Base-by-base conservation (phyloP, 225 moss, liverwort and hornwort species). In the Polytrichum commune region DNA sequence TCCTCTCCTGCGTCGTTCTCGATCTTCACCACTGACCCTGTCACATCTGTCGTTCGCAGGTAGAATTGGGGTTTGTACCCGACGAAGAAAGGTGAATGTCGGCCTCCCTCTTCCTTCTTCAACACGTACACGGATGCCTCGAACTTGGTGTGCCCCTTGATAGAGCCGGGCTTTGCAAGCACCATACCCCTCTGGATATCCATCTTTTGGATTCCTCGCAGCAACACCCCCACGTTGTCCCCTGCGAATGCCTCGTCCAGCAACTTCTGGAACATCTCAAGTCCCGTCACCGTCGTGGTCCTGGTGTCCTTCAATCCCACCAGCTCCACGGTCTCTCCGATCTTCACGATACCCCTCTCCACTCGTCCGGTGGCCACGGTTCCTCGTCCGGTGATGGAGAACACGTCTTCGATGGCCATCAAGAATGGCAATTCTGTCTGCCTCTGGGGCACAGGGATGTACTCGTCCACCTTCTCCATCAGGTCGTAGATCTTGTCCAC, bases 301-400 rank as follows among this genome's bases (percentile, higher is more conserved):
- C 73, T 71, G 8, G 85, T 78, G 56, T 75, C 75, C 73, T 72
- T 82, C 55, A 89, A 53, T n/a, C 89, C 89, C 5, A 89, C 81
- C 58, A 89, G 68, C 65, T 89, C 89, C 19, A 89, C 81, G 10
- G 72, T 75, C 54, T 89, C 89, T 57, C 89, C 86, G 7, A 89
- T 60, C 73, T 82, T 86, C n/a, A 89, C 73, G 18, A 76, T 75
- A 19, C 90, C 90, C 46, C 84, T 87, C 77, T 90, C 90, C 53
- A 90, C 90, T 46, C 90, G 87, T 28, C 90, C 90, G 10, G 90
- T 90, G 38, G 84, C 86, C 27, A 90, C 90, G 23, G 90, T 90
- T 63, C 90, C 90, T 68, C 90, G 82, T 9, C 90, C 90, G 61
- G 84, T 72, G 30, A 90, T 90, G 16, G 90, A 90, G 53, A 90